Conservation (phyloP, 1,139 yeast species). For the Candida glucosophila region DNA sequence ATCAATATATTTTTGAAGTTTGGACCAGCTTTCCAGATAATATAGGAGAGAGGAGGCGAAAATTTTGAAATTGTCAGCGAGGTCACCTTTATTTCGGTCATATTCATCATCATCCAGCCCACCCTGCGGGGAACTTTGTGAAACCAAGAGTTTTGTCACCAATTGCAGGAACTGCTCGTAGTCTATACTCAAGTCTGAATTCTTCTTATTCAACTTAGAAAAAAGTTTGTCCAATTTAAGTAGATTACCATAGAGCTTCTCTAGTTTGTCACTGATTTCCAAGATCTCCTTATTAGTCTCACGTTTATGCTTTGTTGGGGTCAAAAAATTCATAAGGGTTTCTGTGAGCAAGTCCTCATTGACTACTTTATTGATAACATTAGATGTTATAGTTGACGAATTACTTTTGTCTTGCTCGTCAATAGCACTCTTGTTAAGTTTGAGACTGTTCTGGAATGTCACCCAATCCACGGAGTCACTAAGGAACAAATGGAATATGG, state of each 20-base stretch:
- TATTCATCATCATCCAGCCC: not conserved
- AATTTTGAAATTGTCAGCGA: conserved; percentile 17
- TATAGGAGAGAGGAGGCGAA: conserved; percentile 44
- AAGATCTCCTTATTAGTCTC: conserved; percentile 72
- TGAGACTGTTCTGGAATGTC: conserved; percentile 60
- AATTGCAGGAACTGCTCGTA: conserved; percentile 65
- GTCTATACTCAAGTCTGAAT: conserved; percentile 66
- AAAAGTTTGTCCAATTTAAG: conserved; percentile 72
- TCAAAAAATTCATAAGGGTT: conserved; percentile 84
- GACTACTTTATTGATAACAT: conserved; percentile 34
- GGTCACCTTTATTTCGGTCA: not conserved
- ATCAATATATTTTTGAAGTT: conserved; percentile 54
- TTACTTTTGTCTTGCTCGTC: conserved; percentile 13
- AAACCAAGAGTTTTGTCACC: conserved; percentile 56
- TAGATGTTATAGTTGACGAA: conserved; percentile 9
- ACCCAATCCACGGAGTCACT: conserved; percentile 77
- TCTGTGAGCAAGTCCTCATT: conserved; percentile 72
- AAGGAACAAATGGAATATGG: conserved; percentile 66
- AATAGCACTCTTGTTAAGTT: conserved; percentile 23
- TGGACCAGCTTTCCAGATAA: conserved; percentile 33
- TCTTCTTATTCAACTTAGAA: conserved; percentile 61
- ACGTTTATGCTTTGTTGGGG: conserved; percentile 58
- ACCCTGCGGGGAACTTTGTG: too few relatives aligned
- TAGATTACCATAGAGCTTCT: conserved; percentile 77
- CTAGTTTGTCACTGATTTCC: conserved; percentile 75